Conservation (phyloP, 305 asterid species). For the Solanum hybrid region DNA sequence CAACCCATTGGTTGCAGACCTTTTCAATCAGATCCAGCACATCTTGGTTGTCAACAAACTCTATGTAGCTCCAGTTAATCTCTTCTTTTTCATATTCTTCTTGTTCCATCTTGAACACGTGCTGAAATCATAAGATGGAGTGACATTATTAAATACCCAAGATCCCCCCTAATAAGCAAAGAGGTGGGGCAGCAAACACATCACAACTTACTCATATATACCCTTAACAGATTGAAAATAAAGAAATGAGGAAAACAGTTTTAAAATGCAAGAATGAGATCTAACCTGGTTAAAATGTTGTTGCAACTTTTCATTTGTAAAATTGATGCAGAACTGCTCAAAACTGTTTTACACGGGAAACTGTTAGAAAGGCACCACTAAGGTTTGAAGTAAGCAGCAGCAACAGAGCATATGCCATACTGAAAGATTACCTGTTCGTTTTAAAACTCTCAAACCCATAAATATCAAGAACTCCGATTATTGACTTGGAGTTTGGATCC, state of each 20-base stretch:
- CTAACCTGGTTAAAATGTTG: conserved; percentile 98
- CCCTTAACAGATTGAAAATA: background rate
- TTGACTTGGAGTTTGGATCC: conserved; percentile 97
- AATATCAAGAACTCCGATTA: conserved; percentile 97
- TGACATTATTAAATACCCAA: background rate
- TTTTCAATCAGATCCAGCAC: conserved; percentile 97
- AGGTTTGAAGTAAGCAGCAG: background rate
- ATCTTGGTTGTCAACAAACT: conserved; percentile 99
- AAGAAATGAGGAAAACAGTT: background rate
- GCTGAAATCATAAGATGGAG: conserved; percentile 46
- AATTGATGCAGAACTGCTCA: conserved; percentile 99
- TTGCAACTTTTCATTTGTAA: conserved; percentile 97
- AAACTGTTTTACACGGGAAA: conserved; percentile 43
- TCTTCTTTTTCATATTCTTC: conserved; percentile 94
- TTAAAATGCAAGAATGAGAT: conserved; percentile 15
- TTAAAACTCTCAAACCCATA: conserved; percentile 99
- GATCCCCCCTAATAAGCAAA: background rate
- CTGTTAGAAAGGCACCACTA: conserved; percentile 1
- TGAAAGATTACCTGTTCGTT: conserved; percentile 59
- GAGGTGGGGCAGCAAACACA: background rate
- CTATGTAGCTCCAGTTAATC: conserved; percentile 99
- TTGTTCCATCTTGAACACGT: conserved; percentile 99
- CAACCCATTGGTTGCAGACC: conserved; percentile 32
- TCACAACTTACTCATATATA: background rate
- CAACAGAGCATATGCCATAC: conserved; percentile 8